Evolutionary conservation across 2,329 filamentous ascomycete genomes (phyloP), one percentile per base, ranked within the genome.

Genomic region (Fusarium pseudoanthophilum): DNA sequence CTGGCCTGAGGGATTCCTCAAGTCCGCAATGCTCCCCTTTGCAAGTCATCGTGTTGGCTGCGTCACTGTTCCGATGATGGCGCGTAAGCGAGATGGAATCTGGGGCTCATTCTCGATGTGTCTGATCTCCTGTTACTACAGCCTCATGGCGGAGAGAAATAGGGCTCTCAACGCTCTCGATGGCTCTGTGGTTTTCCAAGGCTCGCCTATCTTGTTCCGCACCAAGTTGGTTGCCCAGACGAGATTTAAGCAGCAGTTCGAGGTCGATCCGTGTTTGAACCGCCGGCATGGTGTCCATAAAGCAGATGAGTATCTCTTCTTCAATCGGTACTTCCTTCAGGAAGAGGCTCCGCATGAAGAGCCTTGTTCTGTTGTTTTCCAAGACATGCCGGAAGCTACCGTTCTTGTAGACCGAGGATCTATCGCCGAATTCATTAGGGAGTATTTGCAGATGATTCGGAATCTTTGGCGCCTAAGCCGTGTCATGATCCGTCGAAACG

Each of bases 251-350:
- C 18, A 57, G n/a, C 30, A 28, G 4, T 76, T 75, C 11, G 67
- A 67, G 42, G 62, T 42, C 4, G 73, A 75, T 13, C 49, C 24
- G 9, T 75, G 57, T 53, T 53, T 52, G 43, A 64, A 71, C 55
- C 55, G 49, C 9, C 52, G 28, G 30, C 36, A 28, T 11, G 75
- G 73, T 15, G 53, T 46, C 9, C 58, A 72, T 15, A 60, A 42
- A 18, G 60, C 52, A 15, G 74, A 69, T 2, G 75, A 75, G 14
- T 49, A 77, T 32, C 48, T 56, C 7, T 77, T 65, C 45, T 59
- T 75, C 7, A 67, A 62, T 14, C 60, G 56, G 0, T 69, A 67
- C 36, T 42, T 75, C 6, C 42, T 75, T 3, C 26, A 56, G 21
- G n/a, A 72, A 42, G 55, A 46, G 39, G 39, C 45, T 21, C 34